Conservation (phyloP, 495 filamentous ascomycete genomes). For the Daldinia decipiens region DNA sequence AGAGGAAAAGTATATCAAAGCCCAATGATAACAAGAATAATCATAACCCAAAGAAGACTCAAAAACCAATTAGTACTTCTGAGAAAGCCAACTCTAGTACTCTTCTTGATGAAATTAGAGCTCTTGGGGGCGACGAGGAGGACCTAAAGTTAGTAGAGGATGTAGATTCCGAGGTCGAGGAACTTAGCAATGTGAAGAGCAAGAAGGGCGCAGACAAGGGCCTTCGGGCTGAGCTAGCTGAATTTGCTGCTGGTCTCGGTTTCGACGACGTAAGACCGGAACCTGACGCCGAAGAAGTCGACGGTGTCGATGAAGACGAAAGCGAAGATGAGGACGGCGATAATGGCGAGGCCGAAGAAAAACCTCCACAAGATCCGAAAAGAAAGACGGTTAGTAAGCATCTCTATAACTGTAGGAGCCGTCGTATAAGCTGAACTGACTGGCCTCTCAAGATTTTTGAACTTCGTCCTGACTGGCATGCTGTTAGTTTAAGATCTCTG, state of each 20-base stretch:
- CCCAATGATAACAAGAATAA: constrained; percentile 54
- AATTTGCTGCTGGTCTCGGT: constrained; percentile 58
- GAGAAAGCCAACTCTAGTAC: constrained; percentile 44
- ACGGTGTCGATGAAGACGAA: constrained; percentile 41
- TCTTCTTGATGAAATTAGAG: constrained; percentile 76
- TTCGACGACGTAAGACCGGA: constrained; percentile 54
- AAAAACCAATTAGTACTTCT: constrained; percentile 52
- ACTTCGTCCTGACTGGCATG: constrained; percentile 88
- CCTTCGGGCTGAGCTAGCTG: constrained; percentile 55
- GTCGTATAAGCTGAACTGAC: constrained; percentile 37
- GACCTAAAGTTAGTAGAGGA: constrained; percentile 74
- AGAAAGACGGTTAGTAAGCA: constrained; percentile 58
- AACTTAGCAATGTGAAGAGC: constrained; percentile 52
- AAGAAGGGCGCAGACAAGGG: constrained; percentile 50
- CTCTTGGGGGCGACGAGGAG: constrained; percentile 80
- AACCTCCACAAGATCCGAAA: constrained; percentile 35
- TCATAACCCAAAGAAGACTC: constrained; percentile 42
- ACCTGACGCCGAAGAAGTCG: constrained; percentile 41
- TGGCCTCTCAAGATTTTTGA: constrained; percentile 67
- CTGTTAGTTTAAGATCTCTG: constrained; percentile 68
- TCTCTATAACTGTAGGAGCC: constrained; percentile 22
- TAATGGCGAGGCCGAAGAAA: constrained; percentile 40
- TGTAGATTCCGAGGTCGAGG: constrained; percentile 70
- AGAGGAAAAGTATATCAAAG: constrained; percentile 39
- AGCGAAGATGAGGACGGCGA: constrained; percentile 40